Conservation (phyloP, 2,329 filamentous ascomycete genomes). For the Chlorencoelia australis region DNA sequence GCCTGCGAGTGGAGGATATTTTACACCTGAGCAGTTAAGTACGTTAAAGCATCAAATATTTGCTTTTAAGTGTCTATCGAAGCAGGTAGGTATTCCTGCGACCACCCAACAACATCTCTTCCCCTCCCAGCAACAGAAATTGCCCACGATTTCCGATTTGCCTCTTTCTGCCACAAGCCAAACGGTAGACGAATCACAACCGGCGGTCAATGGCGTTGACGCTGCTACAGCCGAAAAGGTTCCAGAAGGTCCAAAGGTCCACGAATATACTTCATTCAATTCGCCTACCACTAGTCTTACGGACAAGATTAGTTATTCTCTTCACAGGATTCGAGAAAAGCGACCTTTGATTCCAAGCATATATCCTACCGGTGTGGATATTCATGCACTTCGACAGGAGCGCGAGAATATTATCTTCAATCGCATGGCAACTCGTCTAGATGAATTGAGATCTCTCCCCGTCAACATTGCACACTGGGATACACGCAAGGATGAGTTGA, state of each 20-base stretch:
- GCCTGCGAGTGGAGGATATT: constrained; percentile 41
- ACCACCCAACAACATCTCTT: constrained; percentile 78
- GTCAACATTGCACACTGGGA: constrained; percentile 87
- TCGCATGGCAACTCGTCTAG: constrained; percentile 73
- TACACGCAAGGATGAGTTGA: constrained; percentile 55
- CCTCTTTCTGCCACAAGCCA: constrained; percentile 15
- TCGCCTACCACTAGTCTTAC: constrained; percentile 48
- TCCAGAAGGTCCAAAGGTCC: constrained; percentile 28
- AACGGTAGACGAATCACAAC: constrained; percentile 23
- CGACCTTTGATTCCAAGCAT: constrained; percentile 77
- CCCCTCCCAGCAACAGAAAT: constrained; percentile 56
- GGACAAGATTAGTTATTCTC: constrained; percentile 61
- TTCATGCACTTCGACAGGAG: constrained; percentile 76
- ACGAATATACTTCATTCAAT: constrained; percentile 52
- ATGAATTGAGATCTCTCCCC: constrained; percentile 72
- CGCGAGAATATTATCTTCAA: constrained; percentile 85
- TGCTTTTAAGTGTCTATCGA: constrained; percentile 82
- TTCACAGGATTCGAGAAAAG: constrained; percentile 66
- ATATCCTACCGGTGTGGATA: constrained; percentile 80
- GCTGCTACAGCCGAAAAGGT: constrained; percentile 27
- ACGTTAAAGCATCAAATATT: constrained; percentile 78
- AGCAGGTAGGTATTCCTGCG: constrained; percentile 72
- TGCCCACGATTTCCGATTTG: constrained; percentile 14
- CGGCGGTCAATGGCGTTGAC: constrained; percentile 29
- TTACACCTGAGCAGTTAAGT: constrained; percentile 68